A percentile compares a stretch with the other conserved stretches of the same genome.
Conservation (phyloP, 768 basidiomycete species). For the Termitomyces heimii region DNA sequence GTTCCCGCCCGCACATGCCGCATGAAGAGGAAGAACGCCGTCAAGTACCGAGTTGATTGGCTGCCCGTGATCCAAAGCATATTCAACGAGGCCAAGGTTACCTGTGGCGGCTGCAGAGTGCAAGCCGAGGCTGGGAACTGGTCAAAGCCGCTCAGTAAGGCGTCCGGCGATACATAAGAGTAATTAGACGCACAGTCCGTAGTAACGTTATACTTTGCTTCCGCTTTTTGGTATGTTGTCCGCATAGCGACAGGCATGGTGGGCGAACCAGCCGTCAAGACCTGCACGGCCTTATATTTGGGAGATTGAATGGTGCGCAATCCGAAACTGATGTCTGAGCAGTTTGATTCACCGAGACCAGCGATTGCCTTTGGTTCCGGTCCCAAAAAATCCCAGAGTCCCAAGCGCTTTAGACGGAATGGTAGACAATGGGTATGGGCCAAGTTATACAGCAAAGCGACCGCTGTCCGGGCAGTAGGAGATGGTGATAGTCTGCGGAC, state of each 20-base stretch:
- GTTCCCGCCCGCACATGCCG: conserved; percentile 87
- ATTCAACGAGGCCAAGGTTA: conserved; percentile 89
- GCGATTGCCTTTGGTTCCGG: conserved; percentile 11
- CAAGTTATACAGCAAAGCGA: not conserved
- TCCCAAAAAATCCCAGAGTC: not conserved
- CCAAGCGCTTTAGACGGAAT: not conserved
- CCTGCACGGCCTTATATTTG: conserved; percentile 10
- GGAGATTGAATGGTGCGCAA: conserved; percentile 14
- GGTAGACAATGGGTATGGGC: not conserved
- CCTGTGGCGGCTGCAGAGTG: conserved; percentile 79
- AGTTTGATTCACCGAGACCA: conserved; percentile 13
- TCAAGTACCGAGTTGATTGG: conserved; percentile 95
- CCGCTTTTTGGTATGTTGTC: conserved; percentile 40
- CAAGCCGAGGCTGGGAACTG: conserved; percentile 72
- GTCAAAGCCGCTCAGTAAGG: conserved; percentile 1
- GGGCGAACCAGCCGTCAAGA: conserved; percentile 15
- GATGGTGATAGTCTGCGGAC: conserved; percentile 16
- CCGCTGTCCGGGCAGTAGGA: not conserved
- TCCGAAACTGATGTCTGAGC: conserved; percentile 17
- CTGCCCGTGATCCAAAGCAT: conserved; percentile 90
- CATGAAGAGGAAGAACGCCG: conserved; percentile 95
- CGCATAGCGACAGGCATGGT: conserved; percentile 47
- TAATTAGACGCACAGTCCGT: conserved; percentile 42
- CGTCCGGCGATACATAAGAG: conserved; percentile 3
- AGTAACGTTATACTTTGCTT: conserved; percentile 53